phyloP scores from a whole-genome alignment of 768 basidiomycete species.

The Floccularia luteovirens region DNA sequence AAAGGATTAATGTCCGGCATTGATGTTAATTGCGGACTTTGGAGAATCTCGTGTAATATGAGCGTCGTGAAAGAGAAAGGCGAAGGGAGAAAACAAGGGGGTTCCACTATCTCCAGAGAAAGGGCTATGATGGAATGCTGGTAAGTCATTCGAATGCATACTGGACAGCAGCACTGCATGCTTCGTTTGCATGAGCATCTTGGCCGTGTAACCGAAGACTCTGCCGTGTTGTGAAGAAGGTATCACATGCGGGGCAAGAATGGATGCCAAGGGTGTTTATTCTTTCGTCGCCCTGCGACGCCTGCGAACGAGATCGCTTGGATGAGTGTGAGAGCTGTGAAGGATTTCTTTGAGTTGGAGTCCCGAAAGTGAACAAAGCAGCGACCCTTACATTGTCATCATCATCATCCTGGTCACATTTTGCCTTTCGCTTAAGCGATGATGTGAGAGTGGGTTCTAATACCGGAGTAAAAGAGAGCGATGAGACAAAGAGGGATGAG shows the following conservation, averaged over 20 bases:
- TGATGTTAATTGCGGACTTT: neutral
- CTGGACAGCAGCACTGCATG: constrained; percentile 66
- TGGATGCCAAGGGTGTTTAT: constrained; percentile 34
- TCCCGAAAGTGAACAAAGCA: constrained; percentile 2
- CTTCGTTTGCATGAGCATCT: constrained; percentile 49
- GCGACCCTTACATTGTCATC: constrained; percentile 24
- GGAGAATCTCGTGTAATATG: neutral
- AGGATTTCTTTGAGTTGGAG: constrained; percentile 12
- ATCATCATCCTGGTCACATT: constrained; percentile 36
- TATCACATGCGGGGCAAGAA: constrained; percentile 72
- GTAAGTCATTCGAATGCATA: constrained; percentile 52
- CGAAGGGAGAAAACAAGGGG: too few relatives aligned
- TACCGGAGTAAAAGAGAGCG: constrained; percentile 5
- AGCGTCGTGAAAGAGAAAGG: neutral
- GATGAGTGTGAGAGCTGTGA: constrained; percentile 43
- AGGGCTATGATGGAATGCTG: neutral
- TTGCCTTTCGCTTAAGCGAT: constrained; percentile 45
- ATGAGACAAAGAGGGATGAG: constrained; percentile 9
- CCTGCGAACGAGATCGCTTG: constrained; percentile 46
- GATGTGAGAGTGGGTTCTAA: constrained; percentile 22
- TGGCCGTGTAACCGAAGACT: constrained; percentile 55
- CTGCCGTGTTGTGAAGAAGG: constrained; percentile 52
- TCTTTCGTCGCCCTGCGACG: constrained; percentile 9
- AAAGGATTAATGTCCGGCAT: constrained; percentile 1
- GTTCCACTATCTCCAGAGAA: neutral